Evolutionary conservation across 1,139 yeast genomes (phyloP).

Genomic region (Spencermartinsiella ligniputridi): DNA sequence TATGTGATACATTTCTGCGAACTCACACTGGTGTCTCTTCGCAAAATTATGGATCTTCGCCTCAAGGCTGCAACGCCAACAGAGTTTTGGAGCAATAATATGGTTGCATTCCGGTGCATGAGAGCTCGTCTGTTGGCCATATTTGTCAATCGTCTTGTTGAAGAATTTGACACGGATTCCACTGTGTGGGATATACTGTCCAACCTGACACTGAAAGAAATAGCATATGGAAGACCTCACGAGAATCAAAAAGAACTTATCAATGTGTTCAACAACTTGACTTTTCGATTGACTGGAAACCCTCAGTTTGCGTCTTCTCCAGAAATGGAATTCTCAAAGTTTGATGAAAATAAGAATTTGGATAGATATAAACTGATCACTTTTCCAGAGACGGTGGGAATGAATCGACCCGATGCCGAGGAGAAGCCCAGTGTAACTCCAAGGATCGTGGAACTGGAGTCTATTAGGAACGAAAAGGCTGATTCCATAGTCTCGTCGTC

Average conservation of each 20-base stretch:
- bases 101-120: slow-evolving; percentile 17
- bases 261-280: not conserved
- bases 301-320: not conserved
- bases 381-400: not conserved
- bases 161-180: slow-evolving; percentile 1
- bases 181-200: not conserved
- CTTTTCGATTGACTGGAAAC: not conserved
- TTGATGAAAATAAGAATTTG: not conserved
- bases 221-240: not conserved
- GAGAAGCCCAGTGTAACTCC: not conserved
- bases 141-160: slow-evolving; percentile 10
- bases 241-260: not conserved
- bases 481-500: no score
- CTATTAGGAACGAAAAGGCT: not conserved
- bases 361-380: not conserved
- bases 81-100: slow-evolving; percentile 12
- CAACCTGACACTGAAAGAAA: not conserved
- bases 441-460: not conserved
- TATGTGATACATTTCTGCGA: slow-evolving; percentile 14
- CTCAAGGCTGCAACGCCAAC: not conserved
- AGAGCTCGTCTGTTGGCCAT: slow-evolving; percentile 18
- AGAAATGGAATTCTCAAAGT: not conserved
- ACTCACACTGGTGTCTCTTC: not conserved
- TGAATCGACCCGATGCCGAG: not conserved
- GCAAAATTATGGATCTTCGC: not conserved